phyloP scores from a whole-genome alignment of 176 grass and related monocot species.

The Cenchrus fungigraminus region DNA sequence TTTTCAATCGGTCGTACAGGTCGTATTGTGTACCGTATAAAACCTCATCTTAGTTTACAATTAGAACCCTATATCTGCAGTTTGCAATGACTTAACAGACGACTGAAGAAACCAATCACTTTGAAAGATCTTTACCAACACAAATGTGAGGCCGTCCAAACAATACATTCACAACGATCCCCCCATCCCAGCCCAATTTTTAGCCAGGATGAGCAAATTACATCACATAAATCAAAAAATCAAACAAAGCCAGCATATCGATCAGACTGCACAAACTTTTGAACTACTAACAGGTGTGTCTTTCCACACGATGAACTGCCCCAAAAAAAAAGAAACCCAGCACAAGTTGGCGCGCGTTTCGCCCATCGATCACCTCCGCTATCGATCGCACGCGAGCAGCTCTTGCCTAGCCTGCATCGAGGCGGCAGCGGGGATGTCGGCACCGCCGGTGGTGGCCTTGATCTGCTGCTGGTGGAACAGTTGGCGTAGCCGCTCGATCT shows the following conservation, averaged over 20 bases:
- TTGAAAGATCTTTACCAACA: slow-evolving; percentile 38
- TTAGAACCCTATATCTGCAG: background rate
- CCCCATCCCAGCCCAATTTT: slow-evolving; percentile 41
- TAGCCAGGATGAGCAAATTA: slow-evolving; percentile 17
- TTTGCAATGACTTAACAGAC: background rate
- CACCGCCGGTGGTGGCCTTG: slow-evolving; percentile 55
- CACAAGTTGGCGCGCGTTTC: background rate
- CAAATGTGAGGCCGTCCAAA: slow-evolving; percentile 35
- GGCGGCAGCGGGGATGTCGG: slow-evolving; percentile 45
- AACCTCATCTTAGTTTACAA: background rate
- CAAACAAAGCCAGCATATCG: slow-evolving; percentile 21
- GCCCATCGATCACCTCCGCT: background rate
- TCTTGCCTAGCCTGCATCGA: slow-evolving; percentile 65
- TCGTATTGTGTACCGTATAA: too few relatives aligned
- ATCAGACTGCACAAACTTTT: slow-evolving; percentile 45
- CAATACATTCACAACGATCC: slow-evolving; percentile 35
- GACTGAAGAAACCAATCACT: slow-evolving; percentile 3
- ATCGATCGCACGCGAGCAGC: slow-evolving; percentile 52
- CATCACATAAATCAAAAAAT: slow-evolving; percentile 20
- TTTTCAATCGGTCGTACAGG: too few relatives aligned
- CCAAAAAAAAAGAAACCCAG: background rate
- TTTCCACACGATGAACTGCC: slow-evolving; percentile 5
- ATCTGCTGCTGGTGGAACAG: slow-evolving; percentile 88
- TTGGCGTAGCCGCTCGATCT: slow-evolving; percentile 80
- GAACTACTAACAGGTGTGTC: slow-evolving; percentile 38